phyloP scores from a whole-genome alignment of 306 rosid species.

The Glycine tomentella region DNA sequence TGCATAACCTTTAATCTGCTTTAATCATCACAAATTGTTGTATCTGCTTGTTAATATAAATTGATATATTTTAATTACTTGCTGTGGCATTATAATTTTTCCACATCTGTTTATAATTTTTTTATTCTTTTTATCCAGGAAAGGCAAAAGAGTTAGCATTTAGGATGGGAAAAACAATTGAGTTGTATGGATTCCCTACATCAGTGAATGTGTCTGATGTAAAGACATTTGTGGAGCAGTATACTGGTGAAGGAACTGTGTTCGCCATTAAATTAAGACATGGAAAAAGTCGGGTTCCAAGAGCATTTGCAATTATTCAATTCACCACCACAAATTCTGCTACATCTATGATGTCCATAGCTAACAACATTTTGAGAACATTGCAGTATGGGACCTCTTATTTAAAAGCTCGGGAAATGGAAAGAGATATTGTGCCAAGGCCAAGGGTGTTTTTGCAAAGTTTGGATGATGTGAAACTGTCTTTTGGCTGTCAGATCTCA shows the following conservation, averaged over 20 bases:
- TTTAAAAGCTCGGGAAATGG: constrained; percentile 54
- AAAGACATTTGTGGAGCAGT: constrained; percentile 55
- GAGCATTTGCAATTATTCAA: constrained; percentile 72
- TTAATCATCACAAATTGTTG: neutral
- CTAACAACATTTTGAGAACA: neutral
- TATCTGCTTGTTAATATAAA: constrained; percentile 20
- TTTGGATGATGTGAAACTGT: constrained; percentile 51
- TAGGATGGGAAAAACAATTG: constrained; percentile 73
- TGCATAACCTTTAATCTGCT: neutral
- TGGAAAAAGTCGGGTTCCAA: constrained; percentile 40
- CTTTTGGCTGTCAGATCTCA: constrained; percentile 75
- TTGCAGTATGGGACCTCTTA: constrained; percentile 48
- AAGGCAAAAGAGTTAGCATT: constrained; percentile 22
- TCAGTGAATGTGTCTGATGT: constrained; percentile 37
- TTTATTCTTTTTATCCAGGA: constrained; percentile 34
- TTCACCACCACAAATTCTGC: constrained; percentile 53
- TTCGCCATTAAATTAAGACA: constrained; percentile 62
- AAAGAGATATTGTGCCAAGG: constrained; percentile 60
- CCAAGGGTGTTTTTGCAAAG: constrained; percentile 54
- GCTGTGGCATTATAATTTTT: neutral
- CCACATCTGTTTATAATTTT: neutral
- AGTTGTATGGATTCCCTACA: constrained; percentile 70
- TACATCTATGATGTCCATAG: constrained; percentile 44
- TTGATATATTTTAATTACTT: constrained; percentile 17
- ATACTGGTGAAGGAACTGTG: constrained; percentile 66